Base-by-base conservation (phyloP, 805 yeast species). In the Metschnikowia lachancei region DNA sequence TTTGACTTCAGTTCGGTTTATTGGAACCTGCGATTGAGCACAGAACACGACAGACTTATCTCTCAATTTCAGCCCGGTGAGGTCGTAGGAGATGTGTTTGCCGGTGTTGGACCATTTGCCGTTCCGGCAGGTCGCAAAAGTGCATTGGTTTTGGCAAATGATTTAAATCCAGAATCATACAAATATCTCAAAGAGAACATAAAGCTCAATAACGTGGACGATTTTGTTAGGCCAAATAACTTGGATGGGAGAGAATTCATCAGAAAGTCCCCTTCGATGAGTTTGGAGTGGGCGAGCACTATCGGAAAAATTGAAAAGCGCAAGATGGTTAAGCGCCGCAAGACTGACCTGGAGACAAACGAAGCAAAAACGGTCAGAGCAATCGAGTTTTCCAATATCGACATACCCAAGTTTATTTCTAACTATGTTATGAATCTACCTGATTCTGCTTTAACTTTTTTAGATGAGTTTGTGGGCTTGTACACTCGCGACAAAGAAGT, bases 71-170 rank as follows among this genome's bases (percentile, higher is more conserved):
- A 77, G 35, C 72, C 78, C 3, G 85, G 85, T 9, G 85, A 85
- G 49, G 86, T 89, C 6, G 86, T 95, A 0, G 88, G 89, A 58
- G 99, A 94, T 69, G 97, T 90, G 0, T 87, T 95, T 81, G 98
- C 97, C 0, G 99, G 99, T 39, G 98, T 94, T 1, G 99, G 99
- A 0, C 99, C 99, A 4, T 94, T 95, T 70, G 92, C 95, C 1
- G 81, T 94, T 1, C 99, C 99, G 0, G 96, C 97, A 0, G 98
- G 91, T 12, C 89, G 85, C 64, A 87, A 85, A 51, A 77, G 78
- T 13, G 85, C 83, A 10, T 63, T 91, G 43, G 95, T 88, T 0
- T 72, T 94, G 56, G 97, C 97, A 10, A 94, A 91, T 62, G 99
- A 94, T 64, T 72, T 94, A 62, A 94, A 94, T 60, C 98, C 97